phyloP scores from a whole-genome alignment of 805 yeast genomes.

The Torulaspora delbrueckii region DNA sequence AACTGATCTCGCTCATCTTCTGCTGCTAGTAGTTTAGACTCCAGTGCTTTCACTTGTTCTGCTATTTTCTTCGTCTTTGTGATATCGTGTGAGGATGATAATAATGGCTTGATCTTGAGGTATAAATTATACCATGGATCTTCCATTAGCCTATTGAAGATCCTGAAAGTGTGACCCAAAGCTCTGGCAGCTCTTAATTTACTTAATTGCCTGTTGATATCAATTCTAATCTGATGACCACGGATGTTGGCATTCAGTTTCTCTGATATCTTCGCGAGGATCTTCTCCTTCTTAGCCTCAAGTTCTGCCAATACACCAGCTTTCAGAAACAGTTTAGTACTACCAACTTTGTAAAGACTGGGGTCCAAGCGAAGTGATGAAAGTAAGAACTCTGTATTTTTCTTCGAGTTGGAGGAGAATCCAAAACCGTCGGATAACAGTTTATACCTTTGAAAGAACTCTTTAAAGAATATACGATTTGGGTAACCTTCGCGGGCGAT shows the following conservation, averaged over 20 bases:
- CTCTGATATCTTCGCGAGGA: slow-evolving; percentile 51
- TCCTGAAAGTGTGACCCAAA: slow-evolving; percentile 55
- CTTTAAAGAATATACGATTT: slow-evolving; percentile 78
- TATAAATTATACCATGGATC: slow-evolving; percentile 81
- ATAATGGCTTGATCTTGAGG: slow-evolving; percentile 66
- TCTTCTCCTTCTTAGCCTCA: slow-evolving; percentile 70
- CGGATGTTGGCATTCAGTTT: slow-evolving; percentile 59
- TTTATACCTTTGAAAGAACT: slow-evolving; percentile 70
- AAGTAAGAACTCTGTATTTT: slow-evolving; percentile 64
- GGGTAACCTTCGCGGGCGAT: slow-evolving; percentile 98
- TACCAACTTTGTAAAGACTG: slow-evolving; percentile 80
- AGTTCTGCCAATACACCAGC: slow-evolving; percentile 93
- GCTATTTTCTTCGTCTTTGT: slow-evolving; percentile 53
- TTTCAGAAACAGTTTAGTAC: slow-evolving; percentile 87
- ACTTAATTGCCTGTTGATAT: slow-evolving; percentile 45
- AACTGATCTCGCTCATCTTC: slow-evolving; percentile 32
- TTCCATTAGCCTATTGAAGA: slow-evolving; percentile 44
- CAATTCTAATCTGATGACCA: slow-evolving; percentile 56
- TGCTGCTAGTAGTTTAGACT: slow-evolving; percentile 40
- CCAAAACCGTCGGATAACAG: slow-evolving; percentile 54
- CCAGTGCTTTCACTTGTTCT: slow-evolving; percentile 51
- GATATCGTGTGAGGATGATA: slow-evolving; percentile 58
- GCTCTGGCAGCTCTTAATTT: slow-evolving; percentile 67
- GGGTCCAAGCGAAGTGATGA: slow-evolving; percentile 66
- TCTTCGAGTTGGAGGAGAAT: slow-evolving; percentile 46